Percentiles rank a stretch among this genome's conserved stretches.
These are phyloP conservation scores for Colletotrichum acutatum DNA, from an alignment of 2,329 filamentous ascomycete genomes.

Conservation along the genomic window DNA sequence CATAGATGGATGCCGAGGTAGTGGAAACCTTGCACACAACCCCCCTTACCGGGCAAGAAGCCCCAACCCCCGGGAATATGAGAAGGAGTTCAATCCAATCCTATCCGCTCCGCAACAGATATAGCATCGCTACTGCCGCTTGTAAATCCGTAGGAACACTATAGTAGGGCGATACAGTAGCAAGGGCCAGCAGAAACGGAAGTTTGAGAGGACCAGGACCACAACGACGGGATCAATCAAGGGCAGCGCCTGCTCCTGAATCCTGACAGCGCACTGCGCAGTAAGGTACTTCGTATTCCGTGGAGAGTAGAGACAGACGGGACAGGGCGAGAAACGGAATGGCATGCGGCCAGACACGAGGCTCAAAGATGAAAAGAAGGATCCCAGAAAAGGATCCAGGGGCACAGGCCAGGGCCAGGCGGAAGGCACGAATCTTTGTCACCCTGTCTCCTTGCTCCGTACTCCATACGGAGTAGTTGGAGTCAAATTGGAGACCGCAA, in stretches of 20 bases:
- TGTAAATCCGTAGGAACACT: too few relatives aligned
- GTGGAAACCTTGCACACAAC: background rate
- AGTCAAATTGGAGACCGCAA: background rate
- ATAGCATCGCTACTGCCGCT: conserved; percentile 6
- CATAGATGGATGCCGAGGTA: background rate
- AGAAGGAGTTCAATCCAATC: conserved; percentile 6
- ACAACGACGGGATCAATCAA: background rate
- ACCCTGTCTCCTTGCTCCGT: too few relatives aligned
- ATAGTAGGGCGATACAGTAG: conserved; percentile 1
- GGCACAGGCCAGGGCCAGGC: background rate
- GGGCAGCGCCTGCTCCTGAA: background rate
- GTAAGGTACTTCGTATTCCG: background rate
- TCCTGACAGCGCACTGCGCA: background rate
- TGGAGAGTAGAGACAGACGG: background rate
- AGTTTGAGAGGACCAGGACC: too few relatives aligned
- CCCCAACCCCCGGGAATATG: conserved; percentile 1
- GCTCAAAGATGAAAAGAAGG: background rate
- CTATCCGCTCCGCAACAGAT: background rate
- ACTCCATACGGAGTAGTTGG: background rate
- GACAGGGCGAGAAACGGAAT: conserved; percentile 18
- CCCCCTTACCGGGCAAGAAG: background rate
- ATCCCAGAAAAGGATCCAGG: background rate
- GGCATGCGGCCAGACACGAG: conserved; percentile 12
- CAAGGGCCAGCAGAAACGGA: background rate
- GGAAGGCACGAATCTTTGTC: too few relatives aligned